These are phyloP conservation scores for Chytridium lagenaria DNA, from an alignment of 371 early-diverging fungal genomes.

Conservation along the genomic window DNA sequence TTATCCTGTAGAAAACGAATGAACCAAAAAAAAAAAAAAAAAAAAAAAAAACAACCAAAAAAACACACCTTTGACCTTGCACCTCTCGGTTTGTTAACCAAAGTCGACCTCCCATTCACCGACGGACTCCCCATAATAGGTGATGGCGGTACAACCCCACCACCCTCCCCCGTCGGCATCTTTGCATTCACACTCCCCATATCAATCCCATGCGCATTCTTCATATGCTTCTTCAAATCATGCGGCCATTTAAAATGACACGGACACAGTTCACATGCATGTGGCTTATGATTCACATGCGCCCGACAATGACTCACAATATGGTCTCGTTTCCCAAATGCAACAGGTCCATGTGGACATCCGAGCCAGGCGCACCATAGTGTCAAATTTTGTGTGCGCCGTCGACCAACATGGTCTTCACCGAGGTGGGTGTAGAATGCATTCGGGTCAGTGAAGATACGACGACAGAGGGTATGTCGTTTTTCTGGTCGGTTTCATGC, in stretches of 20 bases:
- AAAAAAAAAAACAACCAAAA: neutral
- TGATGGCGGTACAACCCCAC: neutral
- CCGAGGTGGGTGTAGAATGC: constrained; percentile 19
- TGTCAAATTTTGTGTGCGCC: constrained; percentile 1
- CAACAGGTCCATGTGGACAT: constrained; percentile 14
- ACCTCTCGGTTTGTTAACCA: neutral
- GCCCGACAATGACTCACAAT: constrained; percentile 16
- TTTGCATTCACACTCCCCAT: neutral
- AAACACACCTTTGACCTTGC: neutral
- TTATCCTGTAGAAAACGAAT: neutral
- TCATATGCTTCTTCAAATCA: constrained; percentile 20
- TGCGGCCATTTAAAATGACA: constrained; percentile 19
- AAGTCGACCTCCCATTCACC: neutral
- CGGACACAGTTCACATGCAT: constrained; percentile 3
- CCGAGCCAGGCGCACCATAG: constrained; percentile 14
- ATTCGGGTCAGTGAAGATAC: neutral
- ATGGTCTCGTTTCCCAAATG: constrained; percentile 22
- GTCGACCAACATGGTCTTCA: constrained; percentile 22
- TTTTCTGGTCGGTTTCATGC: neutral
- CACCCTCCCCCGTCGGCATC: neutral
- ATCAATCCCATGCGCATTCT: constrained; percentile 5
- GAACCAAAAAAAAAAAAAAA: neutral
- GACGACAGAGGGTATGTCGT: constrained; percentile 7
- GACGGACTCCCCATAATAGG: neutral
- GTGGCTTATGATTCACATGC: constrained; percentile 4